Evolutionary conservation across 352 stramenopile genomes (phyloP), one percentile per base, ranked within the genome.

Genomic region (Peronosclerospora sorghi): DNA sequence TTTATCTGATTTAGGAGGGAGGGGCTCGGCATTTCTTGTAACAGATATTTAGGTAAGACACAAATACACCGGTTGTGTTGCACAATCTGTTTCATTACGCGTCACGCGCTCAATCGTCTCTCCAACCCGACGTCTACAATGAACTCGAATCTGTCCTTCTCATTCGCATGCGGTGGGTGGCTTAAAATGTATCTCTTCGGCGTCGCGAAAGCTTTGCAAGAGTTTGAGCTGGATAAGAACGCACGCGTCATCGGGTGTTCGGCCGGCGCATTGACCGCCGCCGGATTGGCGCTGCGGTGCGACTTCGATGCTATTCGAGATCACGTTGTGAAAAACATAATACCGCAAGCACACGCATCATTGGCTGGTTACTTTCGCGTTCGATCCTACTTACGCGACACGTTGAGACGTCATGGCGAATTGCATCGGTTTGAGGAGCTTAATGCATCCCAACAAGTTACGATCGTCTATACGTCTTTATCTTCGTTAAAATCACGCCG

Each of bases 181-280:
- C 76, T 94, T 49, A 93, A 90, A 53, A 84, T 83, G 72, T 93
- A 92, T 56, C 56, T 84, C 10, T 91, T 94, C 32, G 82, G 82
- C 35, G 83, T 93, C 17, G 80, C 76, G 41, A 89, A 93, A 53
- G 77, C 79, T n/a, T 61, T 94, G 35, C 80, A 94, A 47, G 49
- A 91, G 47, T 67, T 70, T 41, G 71, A 74, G 23, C 48, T 91
- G 15, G 70, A 87, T 39, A 56, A 58, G 14, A 27, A 70, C 35
- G 69, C 75, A 26, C 62, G 62, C 8, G 50, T 88, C 32, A 87
- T 91, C 32, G 80, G 80, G 24, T 86, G 72, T 48, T 91, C 77
- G 8, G 83, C 78, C 8, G 83, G 83, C 17, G 71, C 80, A 9
- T 48, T 91, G 8, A 66, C 78, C 5, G 76, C 78, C 9, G 84